Evolutionary conservation across 768 basidiomycete genomes (phyloP), one percentile per base, ranked within the genome.

Genomic region (Termitomyces sp.): DNA sequence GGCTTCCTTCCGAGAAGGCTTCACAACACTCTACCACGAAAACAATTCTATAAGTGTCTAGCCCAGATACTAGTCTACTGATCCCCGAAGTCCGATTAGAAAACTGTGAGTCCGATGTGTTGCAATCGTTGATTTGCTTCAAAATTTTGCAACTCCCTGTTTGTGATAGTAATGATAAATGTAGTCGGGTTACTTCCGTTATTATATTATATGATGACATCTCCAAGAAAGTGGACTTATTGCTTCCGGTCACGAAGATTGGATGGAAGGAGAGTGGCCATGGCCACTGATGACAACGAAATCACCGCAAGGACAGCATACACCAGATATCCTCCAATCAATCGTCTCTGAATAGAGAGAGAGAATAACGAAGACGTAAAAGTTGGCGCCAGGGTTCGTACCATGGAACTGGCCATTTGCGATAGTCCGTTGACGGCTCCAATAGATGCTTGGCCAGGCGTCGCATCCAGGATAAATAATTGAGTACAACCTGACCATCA

Each of bases 331-430:
- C 64, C 64, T n/a, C 64, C 61, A 6, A 56, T 49, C 48, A 64
- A 35, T 38, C 57, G 54, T 33, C 55, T 54, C 35, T 62, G 54
- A n/a, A 64, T 40, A 3, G 64, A 62, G 26, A 64, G 30, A 3
- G 64, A 64, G 16, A 64, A 64, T 2, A 62, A 54, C 4, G 61
- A 63, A 10, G 64, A 62, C 32, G 59, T 54, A 35, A 77, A 61
- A 8, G 80, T 73, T 0, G 84, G 85, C 1, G 80, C 81, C 6
- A 85, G 62, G 0, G 82, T 71, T 26, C 84, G 74, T 62, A 77
- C 68, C 4, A 75, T 69, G 0, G 79, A 81, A 4, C 73, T 72
- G 10, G 74, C 63, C 67, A 81, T 80, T 64, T 87, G 84, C 6
- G 76, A 80, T 12, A 84, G 56, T 7, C 83, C 82, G 58, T 83